Percentiles rank a stretch among this genome's conserved stretches.
phyloP scores from a whole-genome alignment of 2,329 filamentous ascomycete species.

The Monilinia vaccinii-corymbosi region DNA sequence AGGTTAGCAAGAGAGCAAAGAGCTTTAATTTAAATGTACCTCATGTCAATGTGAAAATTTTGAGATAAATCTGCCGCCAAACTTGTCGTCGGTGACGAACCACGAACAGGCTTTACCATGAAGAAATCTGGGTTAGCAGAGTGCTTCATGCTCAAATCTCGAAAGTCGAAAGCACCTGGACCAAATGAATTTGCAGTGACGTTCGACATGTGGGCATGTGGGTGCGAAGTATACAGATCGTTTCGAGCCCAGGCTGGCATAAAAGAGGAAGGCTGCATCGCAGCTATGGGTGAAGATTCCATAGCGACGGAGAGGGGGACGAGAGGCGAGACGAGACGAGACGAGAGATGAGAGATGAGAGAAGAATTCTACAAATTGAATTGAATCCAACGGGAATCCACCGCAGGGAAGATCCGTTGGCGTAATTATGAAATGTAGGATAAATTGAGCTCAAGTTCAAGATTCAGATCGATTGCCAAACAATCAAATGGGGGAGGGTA shows the following conservation, averaged over 20 bases:
- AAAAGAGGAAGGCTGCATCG: slow-evolving; percentile 71
- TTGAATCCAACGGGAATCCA: neutral
- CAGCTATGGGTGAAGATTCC: slow-evolving; percentile 92
- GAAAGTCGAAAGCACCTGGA: slow-evolving; percentile 65
- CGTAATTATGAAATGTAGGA: neutral
- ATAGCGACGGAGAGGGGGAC: slow-evolving; percentile 37
- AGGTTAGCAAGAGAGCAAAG: slow-evolving; percentile 2
- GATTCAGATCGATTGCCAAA: neutral
- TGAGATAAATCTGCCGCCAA: slow-evolving; percentile 90
- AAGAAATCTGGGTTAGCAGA: slow-evolving; percentile 69
- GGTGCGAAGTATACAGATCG: slow-evolving; percentile 44
- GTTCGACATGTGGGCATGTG: slow-evolving; percentile 40
- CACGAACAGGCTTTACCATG: slow-evolving; percentile 63
- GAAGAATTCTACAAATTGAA: slow-evolving; percentile 6
- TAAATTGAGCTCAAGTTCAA: neutral
- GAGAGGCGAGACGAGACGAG: neutral
- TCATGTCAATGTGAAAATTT: slow-evolving; percentile 93
- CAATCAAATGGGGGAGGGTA: slow-evolving; percentile 4
- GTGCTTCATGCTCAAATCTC: slow-evolving; percentile 63
- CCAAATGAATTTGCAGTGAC: slow-evolving; percentile 44
- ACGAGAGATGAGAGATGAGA: neutral
- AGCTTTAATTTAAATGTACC: slow-evolving; percentile 44
- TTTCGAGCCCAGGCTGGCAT: slow-evolving; percentile 50
- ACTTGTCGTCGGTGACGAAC: slow-evolving; percentile 84
- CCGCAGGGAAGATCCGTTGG: neutral